Percentiles rank a stretch among this genome's conserved stretches.
These are phyloP conservation scores for Nitzschia putrida DNA, from an alignment of 108 stramenopile genomes.

Conservation along the genomic window DNA sequence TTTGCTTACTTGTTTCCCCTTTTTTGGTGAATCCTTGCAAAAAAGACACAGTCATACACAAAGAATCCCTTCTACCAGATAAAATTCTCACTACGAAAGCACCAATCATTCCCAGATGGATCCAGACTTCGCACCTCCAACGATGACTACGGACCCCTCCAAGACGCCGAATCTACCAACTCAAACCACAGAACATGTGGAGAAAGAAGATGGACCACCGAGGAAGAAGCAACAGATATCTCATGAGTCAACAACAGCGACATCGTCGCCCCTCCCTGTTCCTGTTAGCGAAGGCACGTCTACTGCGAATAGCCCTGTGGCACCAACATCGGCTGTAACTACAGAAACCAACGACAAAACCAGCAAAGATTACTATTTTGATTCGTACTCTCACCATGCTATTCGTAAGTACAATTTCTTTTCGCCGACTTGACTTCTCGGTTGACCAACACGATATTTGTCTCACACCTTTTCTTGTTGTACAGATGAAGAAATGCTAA, in stretches of 20 bases:
- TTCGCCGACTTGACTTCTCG: constrained; percentile 17
- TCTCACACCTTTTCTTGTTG: not conserved
- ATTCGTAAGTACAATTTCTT: constrained; percentile 51
- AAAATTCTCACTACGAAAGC: too few species aligned
- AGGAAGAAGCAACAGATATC: constrained; percentile 28
- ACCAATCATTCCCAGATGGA: too few species aligned
- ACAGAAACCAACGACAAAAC: constrained; percentile 48
- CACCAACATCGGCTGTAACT: not conserved
- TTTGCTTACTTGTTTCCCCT: too few species aligned
- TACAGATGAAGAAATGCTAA: constrained; percentile 92
- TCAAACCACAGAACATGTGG: not conserved
- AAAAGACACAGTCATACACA: too few species aligned
- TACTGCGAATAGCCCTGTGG: not conserved
- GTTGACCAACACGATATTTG: too few species aligned
- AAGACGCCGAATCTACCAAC: not conserved
- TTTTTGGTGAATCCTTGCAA: too few species aligned
- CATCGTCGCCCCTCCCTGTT: not conserved
- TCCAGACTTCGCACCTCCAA: too few species aligned
- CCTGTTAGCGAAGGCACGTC: not conserved
- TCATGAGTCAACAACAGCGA: not conserved
- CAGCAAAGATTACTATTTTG: constrained; percentile 91
- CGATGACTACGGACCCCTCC: too few species aligned
- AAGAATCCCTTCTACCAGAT: too few species aligned
- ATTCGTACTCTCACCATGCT: constrained; percentile 93
- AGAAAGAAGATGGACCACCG: constrained; percentile 18